Conservation (phyloP, 2,329 filamentous ascomycete species). For the Trichoderma sp. region DNA sequence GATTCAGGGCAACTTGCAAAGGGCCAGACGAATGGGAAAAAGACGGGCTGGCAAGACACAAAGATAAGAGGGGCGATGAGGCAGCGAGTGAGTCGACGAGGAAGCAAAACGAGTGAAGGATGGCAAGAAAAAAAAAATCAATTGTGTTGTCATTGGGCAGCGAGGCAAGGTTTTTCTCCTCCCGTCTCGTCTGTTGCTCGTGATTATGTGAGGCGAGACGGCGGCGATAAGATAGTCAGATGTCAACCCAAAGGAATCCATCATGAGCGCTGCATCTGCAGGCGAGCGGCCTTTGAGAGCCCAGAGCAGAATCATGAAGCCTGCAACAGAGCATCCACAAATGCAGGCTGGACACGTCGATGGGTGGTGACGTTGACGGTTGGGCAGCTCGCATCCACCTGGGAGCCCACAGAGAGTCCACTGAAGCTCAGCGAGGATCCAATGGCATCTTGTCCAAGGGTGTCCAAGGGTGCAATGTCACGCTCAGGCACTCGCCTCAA, state of each 20-base stretch:
- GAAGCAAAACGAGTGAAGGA: constrained; percentile 3
- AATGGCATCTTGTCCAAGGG: neutral
- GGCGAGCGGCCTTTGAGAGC: neutral
- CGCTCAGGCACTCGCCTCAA: neutral
- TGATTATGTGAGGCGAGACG: constrained; percentile 15
- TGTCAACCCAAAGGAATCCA: neutral
- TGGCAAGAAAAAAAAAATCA: neutral
- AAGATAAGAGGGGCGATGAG: constrained; percentile 2
- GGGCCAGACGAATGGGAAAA: neutral
- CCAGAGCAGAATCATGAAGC: neutral
- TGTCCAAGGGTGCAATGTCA: neutral
- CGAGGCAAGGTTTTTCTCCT: neutral
- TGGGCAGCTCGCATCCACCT: constrained; percentile 9
- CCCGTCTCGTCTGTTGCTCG: neutral
- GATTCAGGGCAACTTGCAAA: neutral
- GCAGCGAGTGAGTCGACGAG: neutral
- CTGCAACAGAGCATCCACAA: constrained; percentile 9
- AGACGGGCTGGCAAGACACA: neutral
- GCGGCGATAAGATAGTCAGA: constrained; percentile 14
- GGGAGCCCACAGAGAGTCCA: too few relatives aligned
- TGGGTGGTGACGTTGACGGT: constrained; percentile 15
- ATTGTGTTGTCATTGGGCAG: constrained; percentile 18
- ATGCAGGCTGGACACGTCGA: constrained; percentile 18
- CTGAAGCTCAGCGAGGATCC: neutral
- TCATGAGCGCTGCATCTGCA: neutral